These are phyloP conservation scores for Lasiosphaeria ovina DNA, from an alignment of 495 filamentous ascomycete species.

Conservation along the genomic window DNA sequence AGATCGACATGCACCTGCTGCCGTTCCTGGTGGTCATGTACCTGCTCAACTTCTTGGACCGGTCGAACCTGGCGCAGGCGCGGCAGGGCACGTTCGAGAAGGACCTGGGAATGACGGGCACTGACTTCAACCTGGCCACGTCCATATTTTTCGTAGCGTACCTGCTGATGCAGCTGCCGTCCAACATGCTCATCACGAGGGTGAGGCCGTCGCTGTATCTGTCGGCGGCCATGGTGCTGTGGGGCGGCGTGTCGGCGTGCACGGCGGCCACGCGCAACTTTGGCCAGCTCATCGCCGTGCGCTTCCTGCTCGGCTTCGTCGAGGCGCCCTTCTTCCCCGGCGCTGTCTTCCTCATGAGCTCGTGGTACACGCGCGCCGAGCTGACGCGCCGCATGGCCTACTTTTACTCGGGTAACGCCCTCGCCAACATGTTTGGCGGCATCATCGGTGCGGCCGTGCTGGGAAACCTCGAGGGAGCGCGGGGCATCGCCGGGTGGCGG, in stretches of 20 bases:
- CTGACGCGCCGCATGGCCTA: conserved; percentile 52
- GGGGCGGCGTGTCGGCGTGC: conserved; percentile 59
- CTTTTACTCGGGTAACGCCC: conserved; percentile 56
- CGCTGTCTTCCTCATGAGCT: conserved; percentile 49
- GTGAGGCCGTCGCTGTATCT: conserved; percentile 53
- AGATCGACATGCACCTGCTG: conserved; percentile 42
- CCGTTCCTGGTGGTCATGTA: conserved; percentile 45
- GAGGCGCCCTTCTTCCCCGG: conserved; percentile 56
- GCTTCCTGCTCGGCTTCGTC: conserved; percentile 64
- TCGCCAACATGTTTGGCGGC: conserved; percentile 59
- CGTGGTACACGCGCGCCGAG: conserved; percentile 51
- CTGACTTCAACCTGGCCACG: conserved; percentile 54
- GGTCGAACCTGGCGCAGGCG: conserved; percentile 43
- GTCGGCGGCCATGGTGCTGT: conserved; percentile 55
- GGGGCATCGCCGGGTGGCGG: conserved; percentile 42
- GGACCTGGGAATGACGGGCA: conserved; percentile 46
- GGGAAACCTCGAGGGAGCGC: conserved; percentile 36
- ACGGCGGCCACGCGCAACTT: conserved; percentile 56
- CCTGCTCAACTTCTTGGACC: conserved; percentile 47
- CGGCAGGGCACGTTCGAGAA: conserved; percentile 44
- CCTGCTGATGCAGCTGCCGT: conserved; percentile 55
- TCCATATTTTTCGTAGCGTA: conserved; percentile 59
- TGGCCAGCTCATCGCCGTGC: conserved; percentile 53
- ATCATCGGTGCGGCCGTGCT: conserved; percentile 55
- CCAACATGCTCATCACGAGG: conserved; percentile 52